Base-by-base conservation (phyloP, 202 grass and related monocot species). In the Saccharum hybrid region DNA sequence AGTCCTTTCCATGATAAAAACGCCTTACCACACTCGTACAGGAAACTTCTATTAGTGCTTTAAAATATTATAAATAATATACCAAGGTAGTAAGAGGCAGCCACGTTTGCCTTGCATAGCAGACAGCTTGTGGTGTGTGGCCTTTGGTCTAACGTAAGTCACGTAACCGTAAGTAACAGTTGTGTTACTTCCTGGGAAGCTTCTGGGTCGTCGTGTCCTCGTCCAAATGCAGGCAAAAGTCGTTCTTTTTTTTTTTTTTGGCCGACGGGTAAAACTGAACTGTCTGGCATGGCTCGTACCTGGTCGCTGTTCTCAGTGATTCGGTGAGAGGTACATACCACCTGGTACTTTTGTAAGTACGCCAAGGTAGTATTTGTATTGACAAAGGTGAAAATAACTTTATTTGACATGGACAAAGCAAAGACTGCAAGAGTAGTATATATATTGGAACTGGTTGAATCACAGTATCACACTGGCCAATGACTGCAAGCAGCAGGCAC, bases 261-360 rank as follows among this genome's bases (percentile, higher is more conserved):
- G 31, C 0, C 5, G 16, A 33, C 31, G n/a, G 40, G 45, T 86
- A 82, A 37, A 81, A 61, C 72, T 89, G 72, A 89, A 66, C 87
- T 72, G 16, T 89, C 72, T 34, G 75, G 18, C 6, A 5, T 10
- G 56, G 34, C 64, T 13, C 60, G 72, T 51, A 70, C 28, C 62
- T 46, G 33, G 66, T 45, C 63, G 30, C 78, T 84, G 76, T 57
- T n/a, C 14, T 79, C 18, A 60, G 10, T 84, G 61, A 80, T 68
- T 45, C 21, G 0, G 19, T 3, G 67, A 80, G 56, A 79, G 83
- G 10, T 79, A 79, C 68, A 33, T 48, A n/a, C 68, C 46, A 79
- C 67, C 74, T 7, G 23, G 46, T 68, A 31, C 22, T 80, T 71
- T 72, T 48, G 68, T 60, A 84, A 43, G 46, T 37, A 79, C 49